A percentile compares a stretch with the other conserved stretches of the same genome.
These are phyloP conservation scores for Fusarium robinianum DNA, from an alignment of 2,329 filamentous ascomycete species.

Conservation along the genomic window DNA sequence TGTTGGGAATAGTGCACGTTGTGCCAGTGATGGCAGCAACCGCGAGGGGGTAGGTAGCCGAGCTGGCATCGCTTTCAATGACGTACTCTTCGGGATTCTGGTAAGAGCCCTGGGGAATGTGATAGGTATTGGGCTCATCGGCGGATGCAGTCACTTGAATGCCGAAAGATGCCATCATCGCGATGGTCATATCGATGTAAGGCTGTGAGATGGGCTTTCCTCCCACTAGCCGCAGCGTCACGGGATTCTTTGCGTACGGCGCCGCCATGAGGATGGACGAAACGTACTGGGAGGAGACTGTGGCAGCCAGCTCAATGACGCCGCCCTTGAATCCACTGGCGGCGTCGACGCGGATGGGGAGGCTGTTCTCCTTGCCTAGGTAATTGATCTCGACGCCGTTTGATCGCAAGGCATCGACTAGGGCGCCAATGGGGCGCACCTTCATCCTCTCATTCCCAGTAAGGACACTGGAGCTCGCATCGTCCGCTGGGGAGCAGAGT, in stretches of 20 bases:
- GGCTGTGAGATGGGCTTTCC: constrained; percentile 96
- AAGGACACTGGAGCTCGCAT: constrained; percentile 70
- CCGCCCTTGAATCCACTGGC: constrained; percentile 84
- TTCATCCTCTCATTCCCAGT: constrained; percentile 98
- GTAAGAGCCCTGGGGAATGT: constrained; percentile 86
- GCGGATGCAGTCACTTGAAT: constrained; percentile 76
- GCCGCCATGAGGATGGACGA: constrained; percentile 97
- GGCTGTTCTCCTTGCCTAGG: constrained; percentile 77
- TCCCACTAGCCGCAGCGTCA: constrained; percentile 88
- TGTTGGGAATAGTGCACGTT: constrained; percentile 94
- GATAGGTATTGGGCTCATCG: constrained; percentile 86
- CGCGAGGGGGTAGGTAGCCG: constrained; percentile 92
- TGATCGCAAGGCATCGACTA: constrained; percentile 84
- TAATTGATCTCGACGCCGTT: constrained; percentile 92
- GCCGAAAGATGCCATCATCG: constrained; percentile 96
- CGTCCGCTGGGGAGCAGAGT: constrained; percentile 70
- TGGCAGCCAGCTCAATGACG: constrained; percentile 87
- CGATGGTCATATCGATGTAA: constrained; percentile 98
- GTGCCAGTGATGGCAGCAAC: constrained; percentile 95
- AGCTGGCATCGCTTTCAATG: constrained; percentile 96
- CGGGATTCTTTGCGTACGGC: constrained; percentile 91
- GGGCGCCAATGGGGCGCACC: constrained; percentile 86
- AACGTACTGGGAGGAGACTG: constrained; percentile 98
- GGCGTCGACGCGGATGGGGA: constrained; percentile 82
- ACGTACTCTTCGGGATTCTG: constrained; percentile 83